These are phyloP conservation scores for Arctium minus DNA, from an alignment of 129 eudicot species.

Conservation along the genomic window DNA sequence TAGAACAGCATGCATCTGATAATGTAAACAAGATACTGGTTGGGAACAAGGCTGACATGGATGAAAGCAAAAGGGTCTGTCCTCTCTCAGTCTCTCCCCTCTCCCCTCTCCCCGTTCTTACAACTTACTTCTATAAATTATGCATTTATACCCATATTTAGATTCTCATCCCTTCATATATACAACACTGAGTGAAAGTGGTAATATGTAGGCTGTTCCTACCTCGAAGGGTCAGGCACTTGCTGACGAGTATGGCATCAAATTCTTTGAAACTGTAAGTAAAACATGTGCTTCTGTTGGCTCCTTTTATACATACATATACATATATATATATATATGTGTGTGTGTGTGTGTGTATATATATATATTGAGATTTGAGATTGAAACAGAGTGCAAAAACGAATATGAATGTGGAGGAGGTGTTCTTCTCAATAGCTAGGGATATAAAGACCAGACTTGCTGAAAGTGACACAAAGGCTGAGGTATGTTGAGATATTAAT, in stretches of 20 bases:
- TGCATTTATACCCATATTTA: not conserved
- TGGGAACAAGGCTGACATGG: slow-evolving; percentile 96
- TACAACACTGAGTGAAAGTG: slow-evolving; percentile 4
- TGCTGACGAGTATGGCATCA: slow-evolving; percentile 92
- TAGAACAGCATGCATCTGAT: slow-evolving; percentile 95
- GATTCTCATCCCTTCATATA: not conserved
- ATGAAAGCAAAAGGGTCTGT: slow-evolving; percentile 88
- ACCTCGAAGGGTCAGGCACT: slow-evolving; percentile 92
- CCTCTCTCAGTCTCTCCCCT: slow-evolving; percentile 8
- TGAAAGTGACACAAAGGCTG: slow-evolving; percentile 78
- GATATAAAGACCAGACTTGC: slow-evolving; percentile 89
- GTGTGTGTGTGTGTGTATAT: not conserved
- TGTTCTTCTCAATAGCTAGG: slow-evolving; percentile 80
- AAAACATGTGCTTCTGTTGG: not conserved
- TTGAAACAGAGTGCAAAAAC: slow-evolving; percentile 88
- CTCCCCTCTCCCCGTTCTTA: not conserved
- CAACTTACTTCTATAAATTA: not conserved
- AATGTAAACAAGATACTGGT: slow-evolving; percentile 90
- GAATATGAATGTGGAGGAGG: slow-evolving; percentile 88
- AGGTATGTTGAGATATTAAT: slow-evolving; percentile 41
- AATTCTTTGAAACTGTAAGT: slow-evolving; percentile 91
- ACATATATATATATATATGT: not conserved
- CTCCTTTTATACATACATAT: slow-evolving; percentile 3
- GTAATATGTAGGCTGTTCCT: slow-evolving; percentile 69
- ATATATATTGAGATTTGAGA: not conserved